Percentiles rank a stretch among this genome's conserved stretches.
phyloP scores from a whole-genome alignment of 2,329 filamentous ascomycete species.

The Dendrostoma leiphaemia region DNA sequence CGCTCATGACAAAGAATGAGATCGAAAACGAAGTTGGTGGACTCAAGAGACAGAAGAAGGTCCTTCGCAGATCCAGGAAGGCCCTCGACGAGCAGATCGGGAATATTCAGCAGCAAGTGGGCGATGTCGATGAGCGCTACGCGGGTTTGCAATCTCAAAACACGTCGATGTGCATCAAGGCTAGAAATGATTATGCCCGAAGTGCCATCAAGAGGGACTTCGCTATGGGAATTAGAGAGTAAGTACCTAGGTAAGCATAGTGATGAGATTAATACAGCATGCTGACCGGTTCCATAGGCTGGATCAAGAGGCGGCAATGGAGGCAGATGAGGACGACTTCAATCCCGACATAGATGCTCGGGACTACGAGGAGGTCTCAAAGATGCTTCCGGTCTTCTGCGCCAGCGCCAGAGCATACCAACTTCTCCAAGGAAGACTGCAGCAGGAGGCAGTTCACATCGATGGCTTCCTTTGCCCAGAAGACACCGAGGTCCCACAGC shows the following conservation, averaged over 20 bases:
- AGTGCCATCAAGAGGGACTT: slow-evolving; percentile 56
- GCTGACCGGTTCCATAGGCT: slow-evolving; percentile 31
- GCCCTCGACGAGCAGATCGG: background rate
- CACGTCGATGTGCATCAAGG: slow-evolving; percentile 43
- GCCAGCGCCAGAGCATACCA: slow-evolving; percentile 63
- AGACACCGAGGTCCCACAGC: slow-evolving; percentile 58
- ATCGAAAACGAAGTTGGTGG: background rate
- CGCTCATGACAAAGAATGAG: background rate
- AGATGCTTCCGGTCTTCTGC: slow-evolving; percentile 60
- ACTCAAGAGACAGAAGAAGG: background rate
- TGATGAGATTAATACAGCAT: background rate
- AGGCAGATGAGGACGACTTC: slow-evolving; percentile 53
- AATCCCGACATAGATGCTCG: slow-evolving; percentile 52
- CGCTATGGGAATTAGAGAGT: slow-evolving; percentile 56
- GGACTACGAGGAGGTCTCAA: slow-evolving; percentile 57
- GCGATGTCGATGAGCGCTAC: slow-evolving; percentile 25
- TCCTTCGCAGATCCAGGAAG: background rate
- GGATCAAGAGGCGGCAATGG: slow-evolving; percentile 49
- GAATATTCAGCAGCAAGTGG: slow-evolving; percentile 32
- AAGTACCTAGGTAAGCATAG: background rate
- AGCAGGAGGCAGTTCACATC: slow-evolving; percentile 47
- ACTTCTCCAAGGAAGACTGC: slow-evolving; percentile 53
- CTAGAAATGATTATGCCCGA: slow-evolving; percentile 53
- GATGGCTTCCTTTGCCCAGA: slow-evolving; percentile 48
- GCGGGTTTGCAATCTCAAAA: slow-evolving; percentile 26